phyloP scores from a whole-genome alignment of 2,329 filamentous ascomycete species.

The Rhinocladiella mackenziei region DNA sequence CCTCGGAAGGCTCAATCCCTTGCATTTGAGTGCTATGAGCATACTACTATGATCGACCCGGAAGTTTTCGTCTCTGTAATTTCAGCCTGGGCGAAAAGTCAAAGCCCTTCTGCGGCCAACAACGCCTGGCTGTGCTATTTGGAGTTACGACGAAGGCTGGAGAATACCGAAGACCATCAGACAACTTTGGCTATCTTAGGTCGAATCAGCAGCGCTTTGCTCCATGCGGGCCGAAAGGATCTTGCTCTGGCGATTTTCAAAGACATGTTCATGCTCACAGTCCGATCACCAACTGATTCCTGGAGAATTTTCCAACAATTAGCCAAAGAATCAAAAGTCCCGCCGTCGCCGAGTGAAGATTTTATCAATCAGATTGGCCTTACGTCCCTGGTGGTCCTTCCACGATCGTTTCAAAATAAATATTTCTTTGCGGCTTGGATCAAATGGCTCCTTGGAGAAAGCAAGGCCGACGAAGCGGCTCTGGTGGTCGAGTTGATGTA shows the following conservation, averaged over 20 bases:
- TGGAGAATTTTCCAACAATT: constrained; percentile 39
- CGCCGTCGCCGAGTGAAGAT: constrained; percentile 35
- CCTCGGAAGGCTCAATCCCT: constrained; percentile 48
- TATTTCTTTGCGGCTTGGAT: constrained; percentile 89
- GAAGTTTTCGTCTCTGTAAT: constrained; percentile 61
- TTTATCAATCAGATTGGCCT: constrained; percentile 49
- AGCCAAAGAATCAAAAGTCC: constrained; percentile 11
- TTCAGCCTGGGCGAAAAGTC: constrained; percentile 56
- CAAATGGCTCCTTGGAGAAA: constrained; percentile 72
- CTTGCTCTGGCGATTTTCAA: constrained; percentile 73
- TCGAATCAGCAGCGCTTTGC: constrained; percentile 64
- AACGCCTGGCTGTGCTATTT: constrained; percentile 67
- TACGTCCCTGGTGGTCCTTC: constrained; percentile 50
- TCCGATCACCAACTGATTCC: constrained; percentile 43
- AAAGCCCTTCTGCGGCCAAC: constrained; percentile 48
- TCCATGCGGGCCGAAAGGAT: constrained; percentile 61
- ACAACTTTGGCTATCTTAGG: constrained; percentile 73
- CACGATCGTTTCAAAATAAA: constrained; percentile 59
- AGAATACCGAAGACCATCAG: constrained; percentile 29
- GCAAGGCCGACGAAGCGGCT: constrained; percentile 65
- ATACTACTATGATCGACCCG: constrained; percentile 21
- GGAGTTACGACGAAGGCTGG: constrained; percentile 49
- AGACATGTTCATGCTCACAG: constrained; percentile 75
- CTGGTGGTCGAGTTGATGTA: constrained; percentile 74
- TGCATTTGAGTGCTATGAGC: constrained; percentile 41